phyloP scores from a whole-genome alignment of 2,329 filamentous ascomycete genomes.

The Epichloe sibirici region DNA sequence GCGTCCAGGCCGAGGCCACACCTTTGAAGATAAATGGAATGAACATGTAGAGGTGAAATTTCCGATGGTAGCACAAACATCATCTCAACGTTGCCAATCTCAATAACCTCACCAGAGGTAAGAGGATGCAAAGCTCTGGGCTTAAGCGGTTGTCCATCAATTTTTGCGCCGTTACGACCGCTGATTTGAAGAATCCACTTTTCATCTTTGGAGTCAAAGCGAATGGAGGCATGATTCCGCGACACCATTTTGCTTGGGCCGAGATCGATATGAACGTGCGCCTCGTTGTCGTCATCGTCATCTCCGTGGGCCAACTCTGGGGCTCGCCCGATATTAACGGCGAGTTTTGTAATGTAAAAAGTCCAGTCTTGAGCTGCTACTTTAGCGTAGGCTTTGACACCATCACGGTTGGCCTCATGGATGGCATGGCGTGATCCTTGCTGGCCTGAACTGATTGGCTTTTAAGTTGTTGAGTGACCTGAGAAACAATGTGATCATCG shows the following conservation, averaged over 20 bases:
- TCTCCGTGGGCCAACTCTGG: constrained; percentile 34
- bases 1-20: constrained; percentile 38
- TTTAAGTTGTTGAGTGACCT: constrained; percentile 40
- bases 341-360: constrained; percentile 67
- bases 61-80: constrained; percentile 90
- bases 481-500: constrained; percentile 43
- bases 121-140: constrained; percentile 54
- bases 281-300: constrained; percentile 31
- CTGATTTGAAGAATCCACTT: constrained; percentile 80
- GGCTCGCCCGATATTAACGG: constrained; percentile 63
- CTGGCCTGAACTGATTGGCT: constrained; percentile 43
- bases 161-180: constrained; percentile 79
- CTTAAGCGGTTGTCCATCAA: constrained; percentile 64
- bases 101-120: constrained; percentile 79
- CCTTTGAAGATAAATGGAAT: constrained; percentile 56
- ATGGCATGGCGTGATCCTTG: constrained; percentile 49
- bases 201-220: constrained; percentile 54
- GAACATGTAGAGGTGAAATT: constrained; percentile 51
- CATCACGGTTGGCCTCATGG: constrained; percentile 48
- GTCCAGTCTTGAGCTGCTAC: constrained; percentile 75
- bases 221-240: constrained; percentile 62
- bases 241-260: constrained; percentile 75
- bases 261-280: constrained; percentile 72
- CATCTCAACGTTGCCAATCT: constrained; percentile 92
- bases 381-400: constrained; percentile 67